Conservation (phyloP, 2,329 filamentous ascomycete genomes). For the Acrocalymma vagum region DNA sequence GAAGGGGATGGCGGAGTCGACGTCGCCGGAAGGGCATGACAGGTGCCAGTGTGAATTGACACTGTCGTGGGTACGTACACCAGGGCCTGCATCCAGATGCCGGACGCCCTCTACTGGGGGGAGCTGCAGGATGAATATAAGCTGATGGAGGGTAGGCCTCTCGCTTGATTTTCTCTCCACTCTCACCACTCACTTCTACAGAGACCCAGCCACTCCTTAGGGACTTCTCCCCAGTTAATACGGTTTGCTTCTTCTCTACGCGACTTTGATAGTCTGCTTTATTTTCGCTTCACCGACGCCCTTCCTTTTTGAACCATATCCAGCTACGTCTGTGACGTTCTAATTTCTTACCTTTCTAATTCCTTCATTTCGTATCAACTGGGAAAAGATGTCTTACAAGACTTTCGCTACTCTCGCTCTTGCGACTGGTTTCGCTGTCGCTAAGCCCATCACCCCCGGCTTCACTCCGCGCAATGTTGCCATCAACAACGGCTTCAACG, state of each 20-base stretch:
- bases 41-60: constrained; percentile 22
- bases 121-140: constrained; percentile 32
- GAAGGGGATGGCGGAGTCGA: constrained; percentile 24
- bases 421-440: constrained; percentile 42
- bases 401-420: constrained; percentile 34
- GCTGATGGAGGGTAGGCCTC: constrained; percentile 25
- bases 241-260: constrained; percentile 25
- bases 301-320: constrained; percentile 25
- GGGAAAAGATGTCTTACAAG: constrained; percentile 41
- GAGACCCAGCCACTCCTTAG: constrained; percentile 17
- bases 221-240: constrained; percentile 34
- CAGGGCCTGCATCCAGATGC: constrained; percentile 4
- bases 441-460: constrained; percentile 33
- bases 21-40: constrained; percentile 25
- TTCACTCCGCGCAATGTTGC: constrained; percentile 26
- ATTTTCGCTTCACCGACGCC: constrained; percentile 15
- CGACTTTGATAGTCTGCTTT: constrained; percentile 48
- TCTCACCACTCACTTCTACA: constrained; percentile 16
- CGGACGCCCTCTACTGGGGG: too few relatives aligned
- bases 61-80: constrained; percentile 4
- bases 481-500: constrained; percentile 25
- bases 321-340: constrained; percentile 42
- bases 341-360: constrained; percentile 34
- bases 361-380: constrained; percentile 28
- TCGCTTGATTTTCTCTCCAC: constrained; percentile 26